Conservation (phyloP, 495 filamentous ascomycete species). For the Xylaria telfairii region DNA sequence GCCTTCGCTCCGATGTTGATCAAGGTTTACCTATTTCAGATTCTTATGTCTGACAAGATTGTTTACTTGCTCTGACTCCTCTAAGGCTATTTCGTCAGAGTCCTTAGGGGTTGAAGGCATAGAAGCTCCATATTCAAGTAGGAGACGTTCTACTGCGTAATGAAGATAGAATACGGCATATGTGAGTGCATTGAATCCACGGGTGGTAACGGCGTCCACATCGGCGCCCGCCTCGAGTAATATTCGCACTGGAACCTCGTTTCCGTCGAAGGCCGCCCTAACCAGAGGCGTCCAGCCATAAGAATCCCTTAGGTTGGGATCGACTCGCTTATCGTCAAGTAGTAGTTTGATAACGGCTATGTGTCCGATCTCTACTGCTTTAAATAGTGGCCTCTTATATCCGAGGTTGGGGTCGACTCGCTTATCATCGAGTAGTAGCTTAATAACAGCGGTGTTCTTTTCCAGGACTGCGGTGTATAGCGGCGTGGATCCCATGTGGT, state of each 20-base stretch:
- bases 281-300: conserved; percentile 47
- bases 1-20: too few species aligned
- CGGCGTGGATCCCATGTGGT: conserved; percentile 35
- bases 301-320: conserved; percentile 33
- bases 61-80: not conserved
- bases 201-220: conserved; percentile 30
- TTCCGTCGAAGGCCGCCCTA: conserved; percentile 19
- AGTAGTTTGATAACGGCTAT: conserved; percentile 23
- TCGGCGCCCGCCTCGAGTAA: conserved; percentile 30
- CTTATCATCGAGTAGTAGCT: conserved; percentile 26
- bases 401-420: conserved; percentile 33
- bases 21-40: too few species aligned
- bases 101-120: too few species aligned
- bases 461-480: too few species aligned
- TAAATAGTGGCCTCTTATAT: conserved; percentile 43
- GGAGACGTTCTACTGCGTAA: not conserved
- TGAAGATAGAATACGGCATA: not conserved
- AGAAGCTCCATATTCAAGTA: not conserved
- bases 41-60: too few species aligned
- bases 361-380: not conserved
- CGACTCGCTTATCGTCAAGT: conserved; percentile 25
- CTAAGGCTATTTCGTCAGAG: too few species aligned
- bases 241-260: conserved; percentile 13
- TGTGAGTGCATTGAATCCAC: not conserved
- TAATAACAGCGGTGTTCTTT: conserved; percentile 12